These are phyloP conservation scores for Nitzschia palea DNA, from an alignment of 108 stramenopile genomes.

Conservation along the genomic window DNA sequence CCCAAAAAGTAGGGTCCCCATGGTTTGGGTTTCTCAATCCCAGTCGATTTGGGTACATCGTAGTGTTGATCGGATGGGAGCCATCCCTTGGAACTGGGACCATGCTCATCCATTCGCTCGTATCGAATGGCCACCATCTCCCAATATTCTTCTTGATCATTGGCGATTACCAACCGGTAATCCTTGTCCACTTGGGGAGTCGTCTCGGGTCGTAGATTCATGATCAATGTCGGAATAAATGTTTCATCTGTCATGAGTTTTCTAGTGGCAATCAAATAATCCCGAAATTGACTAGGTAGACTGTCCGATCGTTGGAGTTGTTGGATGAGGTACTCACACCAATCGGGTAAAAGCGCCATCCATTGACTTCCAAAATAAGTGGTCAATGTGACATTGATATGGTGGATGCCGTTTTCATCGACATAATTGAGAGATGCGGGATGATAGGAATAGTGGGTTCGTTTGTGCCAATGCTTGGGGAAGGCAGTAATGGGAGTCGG, in stretches of 20 bases:
- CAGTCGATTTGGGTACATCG: conserved; percentile 56
- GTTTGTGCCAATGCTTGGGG: conserved; percentile 85
- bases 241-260: conserved; percentile 88
- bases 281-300: conserved; percentile 57
- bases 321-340: conserved; percentile 59
- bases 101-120: conserved; percentile 91
- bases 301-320: conserved; percentile 60
- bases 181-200: conserved; percentile 49
- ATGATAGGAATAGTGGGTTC: conserved; percentile 65
- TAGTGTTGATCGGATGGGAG: conserved; percentile 51
- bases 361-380: conserved; percentile 90
- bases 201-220: conserved; percentile 61
- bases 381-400: conserved; percentile 27
- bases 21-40: conserved; percentile 47
- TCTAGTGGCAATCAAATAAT: conserved; percentile 49
- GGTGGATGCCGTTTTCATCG: conserved; percentile 43
- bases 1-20: conserved; percentile 93
- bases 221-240: conserved; percentile 80
- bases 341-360: conserved; percentile 75
- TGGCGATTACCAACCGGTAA: conserved; percentile 13
- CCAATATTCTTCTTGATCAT: conserved; percentile 8
- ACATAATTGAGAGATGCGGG: conserved; percentile 45
- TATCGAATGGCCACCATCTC: conserved; percentile 68
- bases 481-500: conserved; percentile 74
- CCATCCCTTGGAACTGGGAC: conserved; percentile 60